Conservation (phyloP, 805 yeast genomes). For the Candida nitratophila region DNA sequence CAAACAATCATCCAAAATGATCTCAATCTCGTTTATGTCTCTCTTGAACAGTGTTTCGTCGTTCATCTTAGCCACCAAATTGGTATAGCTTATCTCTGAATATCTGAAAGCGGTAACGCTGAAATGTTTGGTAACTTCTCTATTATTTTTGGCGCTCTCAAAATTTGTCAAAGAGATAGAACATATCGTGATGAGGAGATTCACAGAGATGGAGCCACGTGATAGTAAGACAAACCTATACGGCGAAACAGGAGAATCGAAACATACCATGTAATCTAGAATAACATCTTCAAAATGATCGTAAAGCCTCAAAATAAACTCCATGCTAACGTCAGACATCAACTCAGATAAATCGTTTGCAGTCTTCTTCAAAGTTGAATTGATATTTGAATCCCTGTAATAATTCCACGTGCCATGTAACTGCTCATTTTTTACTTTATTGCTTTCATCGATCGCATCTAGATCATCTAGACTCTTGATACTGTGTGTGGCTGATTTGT, state of each 20-base stretch:
- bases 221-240: background rate
- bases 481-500: background rate
- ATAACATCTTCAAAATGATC: slow-evolving; percentile 1
- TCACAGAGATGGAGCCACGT: background rate
- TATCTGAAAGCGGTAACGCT: background rate
- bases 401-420: background rate
- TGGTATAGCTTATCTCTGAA: background rate
- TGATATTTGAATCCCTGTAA: background rate
- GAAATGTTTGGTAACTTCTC: background rate
- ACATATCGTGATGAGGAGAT: background rate
- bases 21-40: background rate
- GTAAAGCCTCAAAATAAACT: background rate
- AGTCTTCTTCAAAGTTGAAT: background rate
- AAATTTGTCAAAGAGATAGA: background rate
- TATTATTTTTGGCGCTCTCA: background rate
- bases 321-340: background rate
- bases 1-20: background rate
- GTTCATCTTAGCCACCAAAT: background rate
- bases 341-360: background rate
- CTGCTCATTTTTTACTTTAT: background rate
- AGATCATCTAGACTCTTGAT: background rate
- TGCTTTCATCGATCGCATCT: too few relatives aligned
- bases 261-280: background rate
- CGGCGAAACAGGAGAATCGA: background rate
- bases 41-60: background rate